Evolutionary conservation across 2,329 filamentous ascomycete genomes (phyloP), one percentile per base, ranked within the genome.

Genomic region (Chaetomium sp.): DNA sequence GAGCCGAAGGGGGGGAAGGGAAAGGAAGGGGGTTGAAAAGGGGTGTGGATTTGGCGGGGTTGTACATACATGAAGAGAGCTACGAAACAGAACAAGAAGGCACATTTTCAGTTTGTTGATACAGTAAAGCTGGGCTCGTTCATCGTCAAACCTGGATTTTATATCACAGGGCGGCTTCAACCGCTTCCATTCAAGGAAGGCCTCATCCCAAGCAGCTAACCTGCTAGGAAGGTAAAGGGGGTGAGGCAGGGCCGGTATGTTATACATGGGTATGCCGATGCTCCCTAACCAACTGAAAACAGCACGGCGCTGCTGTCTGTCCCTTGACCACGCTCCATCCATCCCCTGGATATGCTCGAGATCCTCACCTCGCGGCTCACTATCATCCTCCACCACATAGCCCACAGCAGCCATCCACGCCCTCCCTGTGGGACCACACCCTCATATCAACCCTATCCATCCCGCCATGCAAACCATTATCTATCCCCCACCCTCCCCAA

Each of bases 381-480:
- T 51, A 13, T 25, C 21, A 6, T 5, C 12, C 49, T 51, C 49
- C 49, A 51, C 10, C 49, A 47, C 49, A 51, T 23, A 27, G 23
- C 38, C 38, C 49, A 23, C n/a, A 23, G 8, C 45, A 47, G 21
- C 7, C 45, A 47, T 47, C n/a, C n/a, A 9, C 7, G 42, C 7
- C 45, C 7, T 47, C n/a, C 45, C 45, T 19, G 9, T 9, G 45
- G 8, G 21, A 19, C 7, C 23, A 12, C 45, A 19, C 9, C 45
- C 45, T 10, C 6, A 23, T 9, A 47, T 47, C 21, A 9, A 47
- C 9, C 25, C 49, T 13, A 51, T 51, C 49, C 23, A 25, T 9
- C 21, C 49, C 49, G 12, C 12, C 49, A 51, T 51, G 49, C 49
- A 51, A 51, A 25, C 49, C n/a, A 51, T 51, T 51, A 51, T 51